Evolutionary conservation across 495 filamentous ascomycete genomes (phyloP), one percentile per base, ranked within the genome.

Genomic region (Penicillium cinerascens): DNA sequence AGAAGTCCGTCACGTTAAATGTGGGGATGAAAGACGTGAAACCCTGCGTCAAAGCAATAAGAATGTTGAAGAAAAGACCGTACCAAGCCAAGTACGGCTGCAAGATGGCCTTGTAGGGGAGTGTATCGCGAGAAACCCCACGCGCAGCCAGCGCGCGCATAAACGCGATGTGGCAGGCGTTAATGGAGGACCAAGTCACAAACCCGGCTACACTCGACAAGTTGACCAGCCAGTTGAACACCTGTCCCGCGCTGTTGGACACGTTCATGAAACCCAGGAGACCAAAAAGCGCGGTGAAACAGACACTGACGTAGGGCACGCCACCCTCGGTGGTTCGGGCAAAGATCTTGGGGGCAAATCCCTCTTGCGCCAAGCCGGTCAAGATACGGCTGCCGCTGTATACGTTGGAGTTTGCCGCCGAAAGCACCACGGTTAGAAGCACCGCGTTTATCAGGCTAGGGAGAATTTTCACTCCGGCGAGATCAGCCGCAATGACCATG

Each of bases 391-490:
- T 81, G 41, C 80, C 82, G 6, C 84, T 89, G 65, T 89, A 95
- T 42, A 91, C 78, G 70, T 87, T 89, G 10, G 87, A 85, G 61
- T 92, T 91, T 43, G 82, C 88, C 3, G 84, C 80, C 0, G 84
- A 88, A 17, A 83, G 72, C 1, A 85, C 86, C 1, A 85, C 83
- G 27, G 78, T 87, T 47, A 89, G 66, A 37, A 91, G 79, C 20
- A 88, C 81, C 10, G 81, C 88, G 69, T 92, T 95, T 71, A 95
- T 87, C 56, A 92, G 81, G 49, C 81, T 78, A 15, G 84, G 86
- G 6, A 92, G 78, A 11, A 80, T 78, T 15, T 72, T 73, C 47
- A 95, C 82, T 6, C 81, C 76, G 1, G 87, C 86, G 18, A 80
- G 69, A 39, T 81, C 54, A 39, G 83, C 82, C 2, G 81, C 79